phyloP scores from a whole-genome alignment of 2,329 filamentous ascomycete species.

The Fusarium liriodendri region DNA sequence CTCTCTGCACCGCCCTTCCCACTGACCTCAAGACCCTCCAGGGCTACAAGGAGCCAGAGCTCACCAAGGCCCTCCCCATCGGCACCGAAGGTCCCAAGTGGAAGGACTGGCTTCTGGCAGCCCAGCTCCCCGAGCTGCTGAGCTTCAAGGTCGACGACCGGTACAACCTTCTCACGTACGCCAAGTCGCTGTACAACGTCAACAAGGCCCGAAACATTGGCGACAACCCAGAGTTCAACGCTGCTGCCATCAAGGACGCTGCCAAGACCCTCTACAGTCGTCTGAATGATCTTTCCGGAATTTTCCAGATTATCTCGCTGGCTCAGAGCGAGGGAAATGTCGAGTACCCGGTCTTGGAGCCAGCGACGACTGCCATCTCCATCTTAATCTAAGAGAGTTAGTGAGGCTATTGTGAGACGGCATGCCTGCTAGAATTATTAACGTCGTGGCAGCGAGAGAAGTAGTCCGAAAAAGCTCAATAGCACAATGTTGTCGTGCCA shows the following conservation, averaged over 20 bases:
- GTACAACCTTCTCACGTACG: constrained; percentile 30
- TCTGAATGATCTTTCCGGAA: not conserved
- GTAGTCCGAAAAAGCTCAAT: not conserved
- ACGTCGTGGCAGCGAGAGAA: not conserved
- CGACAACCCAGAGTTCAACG: not conserved
- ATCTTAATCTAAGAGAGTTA: not conserved
- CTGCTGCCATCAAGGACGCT: not conserved
- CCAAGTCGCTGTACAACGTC: not conserved
- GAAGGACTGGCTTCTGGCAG: constrained; percentile 32
- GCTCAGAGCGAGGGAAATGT: not conserved
- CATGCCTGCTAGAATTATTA: not conserved
- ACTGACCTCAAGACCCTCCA: constrained; percentile 3
- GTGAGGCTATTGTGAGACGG: not conserved
- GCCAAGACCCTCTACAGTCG: not conserved
- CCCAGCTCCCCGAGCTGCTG: constrained; percentile 15
- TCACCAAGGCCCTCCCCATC: constrained; percentile 28
- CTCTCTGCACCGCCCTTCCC: constrained; percentile 20
- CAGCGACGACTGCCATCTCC: not conserved
- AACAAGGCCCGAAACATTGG: not conserved
- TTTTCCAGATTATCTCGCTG: not conserved
- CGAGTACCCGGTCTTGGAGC: not conserved
- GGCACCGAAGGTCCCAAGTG: constrained; percentile 21
- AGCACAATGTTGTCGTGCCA: not conserved
- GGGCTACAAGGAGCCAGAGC: constrained; percentile 16
- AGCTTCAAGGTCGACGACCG: constrained; percentile 28